These are phyloP conservation scores for Backusella parvicylindrica DNA, from an alignment of 192 early-diverging fungal species.

Conservation along the genomic window DNA sequence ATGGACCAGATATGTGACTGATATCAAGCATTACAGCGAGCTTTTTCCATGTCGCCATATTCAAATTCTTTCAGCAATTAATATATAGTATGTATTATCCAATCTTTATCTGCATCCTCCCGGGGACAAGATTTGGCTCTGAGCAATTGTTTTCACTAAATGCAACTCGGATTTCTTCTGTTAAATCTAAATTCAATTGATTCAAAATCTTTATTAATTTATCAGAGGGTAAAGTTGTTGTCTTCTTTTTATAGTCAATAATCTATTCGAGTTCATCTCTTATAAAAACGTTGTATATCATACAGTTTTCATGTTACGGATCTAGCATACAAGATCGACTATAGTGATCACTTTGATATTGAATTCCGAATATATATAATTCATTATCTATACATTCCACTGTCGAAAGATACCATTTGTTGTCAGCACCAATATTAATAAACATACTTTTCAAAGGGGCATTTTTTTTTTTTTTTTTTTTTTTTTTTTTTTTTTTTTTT, in stretches of 20 bases:
- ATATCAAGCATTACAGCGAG: too few relatives aligned
- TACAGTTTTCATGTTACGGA: not conserved
- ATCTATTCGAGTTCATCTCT: not conserved
- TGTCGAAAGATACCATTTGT: not conserved
- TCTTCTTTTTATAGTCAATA: too few relatives aligned
- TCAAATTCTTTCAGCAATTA: not conserved
- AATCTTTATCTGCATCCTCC: not conserved
- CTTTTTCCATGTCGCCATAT: too few relatives aligned
- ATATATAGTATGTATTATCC: not conserved
- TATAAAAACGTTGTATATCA: not conserved
- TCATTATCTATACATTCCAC: not conserved
- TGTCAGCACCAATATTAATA: not conserved
- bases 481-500: too few relatives aligned
- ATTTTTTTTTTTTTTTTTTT: not conserved
- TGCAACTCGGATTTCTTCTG: not conserved
- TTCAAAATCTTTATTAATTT: too few relatives aligned
- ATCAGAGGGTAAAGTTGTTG: too few relatives aligned
- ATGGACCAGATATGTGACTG: too few relatives aligned
- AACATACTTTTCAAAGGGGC: not conserved
- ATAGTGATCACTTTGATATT: not conserved
- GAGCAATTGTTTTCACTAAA: not conserved
- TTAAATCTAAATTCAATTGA: too few relatives aligned
- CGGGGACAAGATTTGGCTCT: not conserved
- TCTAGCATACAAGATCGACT: not conserved
- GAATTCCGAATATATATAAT: not conserved